Evolutionary conservation across 805 yeast genomes (phyloP).

Genomic region (Jamesozyma gamospora): DNA sequence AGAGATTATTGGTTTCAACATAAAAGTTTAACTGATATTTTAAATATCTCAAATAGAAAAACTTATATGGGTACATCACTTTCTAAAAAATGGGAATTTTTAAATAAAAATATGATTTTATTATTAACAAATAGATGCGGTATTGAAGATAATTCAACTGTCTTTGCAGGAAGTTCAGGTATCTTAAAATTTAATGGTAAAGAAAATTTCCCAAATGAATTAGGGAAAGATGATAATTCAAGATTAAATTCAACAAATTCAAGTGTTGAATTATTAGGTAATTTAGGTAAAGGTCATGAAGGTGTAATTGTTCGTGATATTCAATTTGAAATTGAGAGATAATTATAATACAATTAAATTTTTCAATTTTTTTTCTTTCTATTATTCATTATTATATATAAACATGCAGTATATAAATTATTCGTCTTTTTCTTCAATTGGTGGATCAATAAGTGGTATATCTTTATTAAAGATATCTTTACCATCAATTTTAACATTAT

Average conservation of each 20-base stretch:
- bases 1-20: slow-evolving; percentile 15
- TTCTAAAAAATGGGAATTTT: slow-evolving; percentile 20
- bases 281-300: slow-evolving; percentile 53
- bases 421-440: too few species aligned
- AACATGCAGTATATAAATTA: background rate
- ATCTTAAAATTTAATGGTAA: slow-evolving; percentile 46
- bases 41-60: background rate
- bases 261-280: slow-evolving; percentile 46
- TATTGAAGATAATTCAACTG: slow-evolving; percentile 46
- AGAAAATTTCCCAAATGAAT: slow-evolving; percentile 15
- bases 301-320: slow-evolving; percentile 56
- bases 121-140: slow-evolving; percentile 69
- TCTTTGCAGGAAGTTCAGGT: slow-evolving; percentile 58
- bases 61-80: slow-evolving; percentile 18
- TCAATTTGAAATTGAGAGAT: slow-evolving; percentile 29
- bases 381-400: background rate
- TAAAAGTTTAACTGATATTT: slow-evolving; percentile 6
- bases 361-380: too few species aligned
- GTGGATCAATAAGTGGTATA: background rate
- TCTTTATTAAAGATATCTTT: slow-evolving; percentile 3
- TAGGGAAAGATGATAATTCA: slow-evolving; percentile 21
- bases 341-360: background rate
- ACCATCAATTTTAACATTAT: slow-evolving; percentile 1
- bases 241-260: slow-evolving; percentile 34
- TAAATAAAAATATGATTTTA: slow-evolving; percentile 29